Evolutionary conservation across 129 eudicot species (phyloP).

Genomic region (Helichrysum umbraculigerum): DNA sequence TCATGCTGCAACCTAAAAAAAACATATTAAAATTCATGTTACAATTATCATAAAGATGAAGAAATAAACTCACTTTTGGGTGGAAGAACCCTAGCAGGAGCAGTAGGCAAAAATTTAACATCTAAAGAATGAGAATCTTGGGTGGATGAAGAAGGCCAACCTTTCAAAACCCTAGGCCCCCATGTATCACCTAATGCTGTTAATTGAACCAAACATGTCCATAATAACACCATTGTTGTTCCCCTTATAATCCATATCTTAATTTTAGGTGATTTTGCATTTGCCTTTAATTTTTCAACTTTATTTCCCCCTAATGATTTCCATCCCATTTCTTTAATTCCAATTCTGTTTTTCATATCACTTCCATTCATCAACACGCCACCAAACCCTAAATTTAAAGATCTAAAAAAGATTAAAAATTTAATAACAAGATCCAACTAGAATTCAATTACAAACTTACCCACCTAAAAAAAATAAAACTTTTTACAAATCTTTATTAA

Average conservation of each 20-base stretch:
- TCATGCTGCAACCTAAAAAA: background rate
- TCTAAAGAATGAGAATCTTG: slow-evolving; percentile 64
- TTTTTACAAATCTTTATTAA: slow-evolving; percentile 12
- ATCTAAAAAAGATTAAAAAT: slow-evolving; percentile 2
- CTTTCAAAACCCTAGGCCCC: slow-evolving; percentile 89
- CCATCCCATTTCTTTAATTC: slow-evolving; percentile 58
- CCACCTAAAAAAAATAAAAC: background rate
- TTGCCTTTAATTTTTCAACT: slow-evolving; percentile 52
- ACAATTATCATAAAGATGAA: slow-evolving; percentile 4
- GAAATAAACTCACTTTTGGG: slow-evolving; percentile 61
- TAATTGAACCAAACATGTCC: slow-evolving; percentile 93
- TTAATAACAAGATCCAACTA: slow-evolving; percentile 8
- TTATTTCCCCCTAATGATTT: slow-evolving; percentile 47
- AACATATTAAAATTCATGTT: background rate
- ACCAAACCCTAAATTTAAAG: background rate
- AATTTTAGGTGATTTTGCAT: slow-evolving; percentile 57
- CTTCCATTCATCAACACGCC: slow-evolving; percentile 30
- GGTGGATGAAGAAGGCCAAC: slow-evolving; percentile 65
- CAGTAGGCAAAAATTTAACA: slow-evolving; percentile 37
- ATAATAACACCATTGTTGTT: slow-evolving; percentile 70
- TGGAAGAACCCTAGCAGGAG: slow-evolving; percentile 58
- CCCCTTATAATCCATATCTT: slow-evolving; percentile 91
- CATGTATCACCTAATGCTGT: slow-evolving; percentile 76
- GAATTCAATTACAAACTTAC: slow-evolving; percentile 20
- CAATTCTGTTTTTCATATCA: slow-evolving; percentile 26